Base-by-base conservation (phyloP, 495 filamentous ascomycete genomes). In the Cairneyella variabilis region DNA sequence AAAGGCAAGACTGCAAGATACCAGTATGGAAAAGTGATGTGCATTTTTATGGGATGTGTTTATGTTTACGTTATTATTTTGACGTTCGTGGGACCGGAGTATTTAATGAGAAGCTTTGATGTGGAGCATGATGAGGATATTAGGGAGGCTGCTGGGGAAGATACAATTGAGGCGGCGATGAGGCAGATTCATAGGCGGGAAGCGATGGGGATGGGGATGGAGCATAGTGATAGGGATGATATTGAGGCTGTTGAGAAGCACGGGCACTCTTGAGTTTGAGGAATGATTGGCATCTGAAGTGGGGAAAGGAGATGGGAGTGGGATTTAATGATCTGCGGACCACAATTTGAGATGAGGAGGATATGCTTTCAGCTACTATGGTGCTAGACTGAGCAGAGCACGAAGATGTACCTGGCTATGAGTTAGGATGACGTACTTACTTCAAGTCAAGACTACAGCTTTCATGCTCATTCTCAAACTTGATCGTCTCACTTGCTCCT, bases 1-100 rank as follows among this genome's bases (percentile, higher is more conserved):
- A 76, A 75, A 1, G 63, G 72, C 10, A 71, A 72, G 4, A 66
- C 65, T 0, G 57, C 66, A 30, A 71, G 89, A 23, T 96, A 91
- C 64, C 70, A 90, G 43, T 96, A 96, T 48, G 91, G 91, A 11
- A 86, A 86, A 56, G 91, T 96, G 3, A 91, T 96, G 58, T 90
- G 87, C 53, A 93, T 96, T 60, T 91, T 95, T 66, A 89, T 95
- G 88, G 91, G 80, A 2, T 91, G 88, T 59, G 91, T 95, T n/a
- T 95, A 83, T 67, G 84, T 68, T 5, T 96, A 95, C 64, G 76
- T 84, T 7, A 89, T 95, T 56, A 0, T 93, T 0, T 57, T 95
- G 18, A 86, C 87, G 0, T 61, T 95, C 14, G 53, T 89, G 1
- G 91, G 91, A 0, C 91, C 91, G 0, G 91, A 96, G 72, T 77